Percentiles rank a stretch among this genome's conserved stretches.
Conservation (phyloP, 2,329 filamentous ascomycete species). For the Colletotrichum lupini region DNA sequence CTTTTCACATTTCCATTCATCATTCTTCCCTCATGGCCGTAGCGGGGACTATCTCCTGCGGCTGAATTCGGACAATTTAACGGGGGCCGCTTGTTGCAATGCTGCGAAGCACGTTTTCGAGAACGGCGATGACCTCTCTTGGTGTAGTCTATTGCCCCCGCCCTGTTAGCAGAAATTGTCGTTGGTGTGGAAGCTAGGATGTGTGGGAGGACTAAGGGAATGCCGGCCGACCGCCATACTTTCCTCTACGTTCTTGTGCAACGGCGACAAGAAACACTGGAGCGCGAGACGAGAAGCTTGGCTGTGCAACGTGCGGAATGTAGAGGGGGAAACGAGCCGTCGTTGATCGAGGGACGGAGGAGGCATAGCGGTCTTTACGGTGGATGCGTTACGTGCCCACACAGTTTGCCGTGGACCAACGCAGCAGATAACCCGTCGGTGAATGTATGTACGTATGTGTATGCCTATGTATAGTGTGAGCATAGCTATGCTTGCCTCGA, state of each 20-base stretch:
- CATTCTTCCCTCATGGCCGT: not conserved
- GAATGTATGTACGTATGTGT: not conserved
- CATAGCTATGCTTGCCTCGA: not conserved
- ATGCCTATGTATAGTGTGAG: not conserved
- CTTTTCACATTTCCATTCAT: not conserved
- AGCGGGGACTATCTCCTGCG: not conserved
- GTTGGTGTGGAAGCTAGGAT: not conserved
- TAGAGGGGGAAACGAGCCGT: not conserved
- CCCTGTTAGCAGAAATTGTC: not conserved
- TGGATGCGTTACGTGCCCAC: not conserved
- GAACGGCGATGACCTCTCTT: not conserved
- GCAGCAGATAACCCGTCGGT: not conserved
- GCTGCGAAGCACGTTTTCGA: not conserved
- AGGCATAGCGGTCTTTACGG: not conserved
- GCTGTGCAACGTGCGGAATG: not conserved
- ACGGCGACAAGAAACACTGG: not conserved
- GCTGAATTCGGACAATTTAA: not conserved
- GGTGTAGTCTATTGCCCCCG: not conserved
- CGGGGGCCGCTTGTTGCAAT: not conserved
- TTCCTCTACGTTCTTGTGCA: constrained; percentile 14
- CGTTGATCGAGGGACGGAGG: constrained; percentile 13
- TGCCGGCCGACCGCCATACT: not conserved
- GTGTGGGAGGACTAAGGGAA: not conserved
- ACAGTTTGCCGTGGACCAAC: not conserved
- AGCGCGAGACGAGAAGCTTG: not conserved